A percentile compares a stretch with the other conserved stretches of the same genome.
These are phyloP conservation scores for Rhodocollybia butyracea DNA, from an alignment of 768 basidiomycete species.

Conservation along the genomic window DNA sequence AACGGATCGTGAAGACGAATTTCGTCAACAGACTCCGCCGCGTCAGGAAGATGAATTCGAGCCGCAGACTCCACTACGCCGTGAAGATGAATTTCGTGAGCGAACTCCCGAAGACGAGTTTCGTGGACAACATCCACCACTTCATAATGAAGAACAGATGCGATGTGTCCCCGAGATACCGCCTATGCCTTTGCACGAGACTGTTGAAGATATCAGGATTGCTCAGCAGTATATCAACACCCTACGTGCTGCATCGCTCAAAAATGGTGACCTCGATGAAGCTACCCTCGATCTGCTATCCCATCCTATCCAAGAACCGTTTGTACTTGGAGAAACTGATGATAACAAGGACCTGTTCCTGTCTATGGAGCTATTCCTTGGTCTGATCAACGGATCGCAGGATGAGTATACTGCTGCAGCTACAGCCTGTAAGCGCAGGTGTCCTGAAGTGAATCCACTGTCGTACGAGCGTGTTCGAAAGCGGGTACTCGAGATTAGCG, in stretches of 20 bases:
- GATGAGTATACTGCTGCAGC: background rate
- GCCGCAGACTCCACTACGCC: no score
- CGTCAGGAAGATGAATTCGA: no score
- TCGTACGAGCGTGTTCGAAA: slow-evolving; percentile 12
- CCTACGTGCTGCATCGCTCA: background rate
- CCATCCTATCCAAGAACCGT: background rate
- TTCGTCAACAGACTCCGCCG: no score
- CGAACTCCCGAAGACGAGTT: no score
- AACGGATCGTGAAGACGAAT: no score
- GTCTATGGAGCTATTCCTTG: background rate
- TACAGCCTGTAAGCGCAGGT: background rate
- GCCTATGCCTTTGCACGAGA: background rate
- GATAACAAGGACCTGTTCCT: background rate
- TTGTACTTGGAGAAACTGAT: background rate
- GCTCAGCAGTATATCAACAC: background rate
- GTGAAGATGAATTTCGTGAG: no score
- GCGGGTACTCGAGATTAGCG: slow-evolving; percentile 9
- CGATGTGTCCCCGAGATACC: background rate
- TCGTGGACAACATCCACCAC: background rate
- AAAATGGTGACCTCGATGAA: background rate
- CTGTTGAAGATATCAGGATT: background rate
- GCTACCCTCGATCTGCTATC: background rate
- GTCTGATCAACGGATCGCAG: background rate
- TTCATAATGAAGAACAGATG: background rate
- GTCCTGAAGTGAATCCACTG: background rate